Base-by-base conservation (phyloP, 371 early-diverging fungal genomes). In the Homolaphlyctis polyrhiza region DNA sequence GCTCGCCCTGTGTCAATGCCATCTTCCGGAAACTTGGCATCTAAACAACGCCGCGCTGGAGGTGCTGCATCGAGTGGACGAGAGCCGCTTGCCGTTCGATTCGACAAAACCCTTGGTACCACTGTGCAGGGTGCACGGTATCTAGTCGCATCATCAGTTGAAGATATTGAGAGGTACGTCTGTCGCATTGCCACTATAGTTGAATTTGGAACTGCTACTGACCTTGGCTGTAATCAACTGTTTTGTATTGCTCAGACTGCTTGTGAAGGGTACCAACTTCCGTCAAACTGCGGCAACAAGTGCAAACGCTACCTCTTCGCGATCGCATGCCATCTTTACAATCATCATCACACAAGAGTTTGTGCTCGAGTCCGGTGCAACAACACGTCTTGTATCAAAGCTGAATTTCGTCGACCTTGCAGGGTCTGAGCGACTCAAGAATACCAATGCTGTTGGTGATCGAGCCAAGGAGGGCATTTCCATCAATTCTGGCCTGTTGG, bases 341-440 rank as follows among this genome's bases (percentile, higher is more conserved):
- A 86, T 99, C 30, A 79, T 88, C n/a, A 69, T 97, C n/a, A 91
- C 90, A 62, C 81, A 84, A 48, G 83, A 81, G 58, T 51, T 32
- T 51, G 27, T 25, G 8, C 11, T 14, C 14, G 52, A 18, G 11
- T 8, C 8, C 16, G 34, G n/a, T 2, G 6, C 47, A 4, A 16
- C 16, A 5, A 49, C 16, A 0, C 59, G 54, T 21, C 54, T 35
- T 2, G 18, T 74, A 64, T 94, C 95, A 48, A 97, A 96, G 71
- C 81, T 97, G 28, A 93, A 91, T 72, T 97, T 99, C 73, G 96
- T 99, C 60, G 99, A 99, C 81, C 77, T 99, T 62, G 99, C 99
- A 11, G 99, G 99, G 23, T 95, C 93, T 75, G 99, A 99, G 76
- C 87, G 99, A 58, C 60, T 83, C 32, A 73, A 73, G 54, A 43